These are phyloP conservation scores for Verticillium dahliae DNA, from an alignment of 2,329 filamentous ascomycete species.

Conservation along the genomic window DNA sequence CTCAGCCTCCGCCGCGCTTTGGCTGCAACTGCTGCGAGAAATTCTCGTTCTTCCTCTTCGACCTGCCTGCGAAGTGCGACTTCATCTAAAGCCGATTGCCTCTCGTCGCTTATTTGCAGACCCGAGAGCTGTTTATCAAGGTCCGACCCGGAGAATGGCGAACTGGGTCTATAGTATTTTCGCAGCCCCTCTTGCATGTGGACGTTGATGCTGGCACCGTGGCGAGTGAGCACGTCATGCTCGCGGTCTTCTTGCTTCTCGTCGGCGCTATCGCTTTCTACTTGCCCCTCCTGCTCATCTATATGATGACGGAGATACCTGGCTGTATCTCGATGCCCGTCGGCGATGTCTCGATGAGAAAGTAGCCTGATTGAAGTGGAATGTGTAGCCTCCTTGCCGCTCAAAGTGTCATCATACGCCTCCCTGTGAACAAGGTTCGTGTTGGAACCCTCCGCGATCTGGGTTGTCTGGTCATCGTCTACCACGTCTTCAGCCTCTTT, in stretches of 20 bases:
- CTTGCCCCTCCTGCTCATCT: not conserved
- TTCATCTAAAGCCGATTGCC: conserved; percentile 10
- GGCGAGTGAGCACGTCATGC: not conserved
- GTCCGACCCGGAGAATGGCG: not conserved
- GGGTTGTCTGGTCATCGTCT: not conserved
- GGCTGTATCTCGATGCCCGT: not conserved
- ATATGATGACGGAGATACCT: not conserved
- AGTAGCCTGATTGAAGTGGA: not conserved
- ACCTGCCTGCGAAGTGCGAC: conserved; percentile 7
- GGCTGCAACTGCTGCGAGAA: not conserved
- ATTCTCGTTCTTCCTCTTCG: conserved; percentile 7
- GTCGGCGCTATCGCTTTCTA: not conserved
- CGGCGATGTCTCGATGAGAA: not conserved
- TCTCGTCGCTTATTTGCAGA: conserved; percentile 9
- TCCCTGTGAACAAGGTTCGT: not conserved
- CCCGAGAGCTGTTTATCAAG: not conserved
- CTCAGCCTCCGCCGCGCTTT: conserved; percentile 3
- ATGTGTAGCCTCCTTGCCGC: not conserved
- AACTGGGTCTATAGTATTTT: not conserved
- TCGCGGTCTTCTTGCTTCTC: not conserved
- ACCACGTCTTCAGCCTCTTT: not conserved
- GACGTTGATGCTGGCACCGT: not conserved
- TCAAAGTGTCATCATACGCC: not conserved
- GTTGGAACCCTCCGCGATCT: not conserved
- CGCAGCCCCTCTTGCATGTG: not conserved